Conservation (phyloP, 768 basidiomycete species). For the Macrolepiota dolichaula region DNA sequence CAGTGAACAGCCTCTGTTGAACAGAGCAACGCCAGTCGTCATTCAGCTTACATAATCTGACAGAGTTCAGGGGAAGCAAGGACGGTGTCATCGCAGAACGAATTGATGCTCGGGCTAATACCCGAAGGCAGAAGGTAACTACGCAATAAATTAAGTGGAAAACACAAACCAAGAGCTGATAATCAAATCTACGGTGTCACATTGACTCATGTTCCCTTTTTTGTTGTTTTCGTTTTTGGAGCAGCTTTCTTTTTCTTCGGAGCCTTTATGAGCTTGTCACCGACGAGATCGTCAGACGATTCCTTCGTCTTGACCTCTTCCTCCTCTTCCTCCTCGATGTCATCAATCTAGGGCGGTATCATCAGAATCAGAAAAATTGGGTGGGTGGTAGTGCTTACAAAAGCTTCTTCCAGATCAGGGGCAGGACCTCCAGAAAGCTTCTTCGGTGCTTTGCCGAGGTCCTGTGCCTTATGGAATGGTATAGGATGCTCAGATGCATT, state of each 20-base stretch:
- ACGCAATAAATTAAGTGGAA: background rate
- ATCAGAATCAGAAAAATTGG: constrained; percentile 2
- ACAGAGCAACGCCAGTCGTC: background rate
- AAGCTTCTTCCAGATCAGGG: constrained; percentile 92
- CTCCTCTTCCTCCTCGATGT: constrained; percentile 35
- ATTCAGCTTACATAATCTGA: background rate
- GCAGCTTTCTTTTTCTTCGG: constrained; percentile 41
- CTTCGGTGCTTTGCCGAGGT: constrained; percentile 77
- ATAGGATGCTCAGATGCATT: constrained; percentile 90
- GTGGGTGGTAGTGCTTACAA: constrained; percentile 33
- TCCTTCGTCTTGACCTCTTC: constrained; percentile 29
- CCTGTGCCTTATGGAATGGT: constrained; percentile 87
- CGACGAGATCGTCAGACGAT: constrained; percentile 41
- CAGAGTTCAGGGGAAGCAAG: background rate
- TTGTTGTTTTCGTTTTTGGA: constrained; percentile 14
- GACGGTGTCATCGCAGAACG: background rate
- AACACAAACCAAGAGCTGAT: background rate
- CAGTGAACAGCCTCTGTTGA: background rate
- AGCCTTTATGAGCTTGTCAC: constrained; percentile 60
- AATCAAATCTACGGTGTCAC: background rate
- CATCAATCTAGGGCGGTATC: constrained; percentile 23
- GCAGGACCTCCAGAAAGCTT: constrained; percentile 71
- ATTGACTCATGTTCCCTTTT: constrained; percentile 13
- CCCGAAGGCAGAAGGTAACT: background rate
- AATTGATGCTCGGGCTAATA: background rate